Evolutionary conservation across 2,329 filamentous ascomycete species (phyloP).

Genomic region (Nannizzia gypsea): DNA sequence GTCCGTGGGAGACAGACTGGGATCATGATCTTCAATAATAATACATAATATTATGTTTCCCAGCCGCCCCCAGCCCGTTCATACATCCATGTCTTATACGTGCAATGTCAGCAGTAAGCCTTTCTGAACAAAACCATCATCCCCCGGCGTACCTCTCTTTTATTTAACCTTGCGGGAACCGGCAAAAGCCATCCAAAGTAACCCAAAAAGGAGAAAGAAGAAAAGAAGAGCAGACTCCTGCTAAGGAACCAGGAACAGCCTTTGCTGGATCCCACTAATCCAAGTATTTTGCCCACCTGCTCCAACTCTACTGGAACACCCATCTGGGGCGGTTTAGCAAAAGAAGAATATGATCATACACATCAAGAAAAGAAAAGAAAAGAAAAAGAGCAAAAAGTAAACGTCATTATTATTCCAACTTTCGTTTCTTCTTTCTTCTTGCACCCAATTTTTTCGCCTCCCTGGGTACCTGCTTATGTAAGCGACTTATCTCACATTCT

Average conservation of each 20-base stretch:
- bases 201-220: background rate
- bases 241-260: slow-evolving; percentile 1
- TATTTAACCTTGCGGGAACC: background rate
- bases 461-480: background rate
- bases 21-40: background rate
- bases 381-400: background rate
- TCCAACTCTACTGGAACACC: background rate
- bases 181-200: background rate
- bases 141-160: background rate
- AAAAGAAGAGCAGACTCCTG: background rate
- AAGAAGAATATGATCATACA: background rate
- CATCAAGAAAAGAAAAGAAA: background rate
- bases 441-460: background rate
- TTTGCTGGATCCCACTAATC: background rate
- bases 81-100: background rate
- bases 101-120: background rate
- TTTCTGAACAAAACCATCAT: background rate
- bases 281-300: background rate
- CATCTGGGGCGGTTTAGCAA: background rate
- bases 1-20: background rate
- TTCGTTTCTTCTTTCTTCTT: background rate
- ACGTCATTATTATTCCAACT: background rate
- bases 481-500: background rate
- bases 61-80: background rate
- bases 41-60: background rate